A percentile compares a stretch with the other conserved stretches of the same genome.
phyloP scores from a whole-genome alignment of 2,329 filamentous ascomycete genomes.

The Penicillium sp. region DNA sequence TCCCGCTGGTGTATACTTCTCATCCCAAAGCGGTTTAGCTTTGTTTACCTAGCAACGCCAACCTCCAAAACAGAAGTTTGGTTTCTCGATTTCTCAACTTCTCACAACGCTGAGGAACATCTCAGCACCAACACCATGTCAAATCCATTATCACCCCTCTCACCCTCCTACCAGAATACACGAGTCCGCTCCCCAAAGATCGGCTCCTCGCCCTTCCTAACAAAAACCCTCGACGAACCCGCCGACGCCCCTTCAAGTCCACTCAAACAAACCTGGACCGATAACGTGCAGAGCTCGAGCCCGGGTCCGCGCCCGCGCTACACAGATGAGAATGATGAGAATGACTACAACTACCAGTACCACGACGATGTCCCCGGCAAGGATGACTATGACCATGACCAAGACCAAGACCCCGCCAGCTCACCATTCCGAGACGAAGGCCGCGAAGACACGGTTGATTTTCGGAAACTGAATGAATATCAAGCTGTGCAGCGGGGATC shows the following conservation, averaged over 20 bases:
- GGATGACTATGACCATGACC: constrained; percentile 26
- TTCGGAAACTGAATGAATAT: constrained; percentile 26
- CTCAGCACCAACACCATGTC: constrained; percentile 36
- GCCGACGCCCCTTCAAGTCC: constrained; percentile 32
- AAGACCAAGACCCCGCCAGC: constrained; percentile 30
- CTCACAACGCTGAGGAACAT: background rate
- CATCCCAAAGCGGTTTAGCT: constrained; percentile 19
- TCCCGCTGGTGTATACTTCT: background rate
- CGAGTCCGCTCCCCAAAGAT: constrained; percentile 35
- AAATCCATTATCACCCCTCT: constrained; percentile 46
- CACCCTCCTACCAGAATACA: constrained; percentile 47
- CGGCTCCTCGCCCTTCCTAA: constrained; percentile 28
- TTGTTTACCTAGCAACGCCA: constrained; percentile 26
- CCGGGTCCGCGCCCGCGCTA: constrained; percentile 18
- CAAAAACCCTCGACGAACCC: constrained; percentile 25
- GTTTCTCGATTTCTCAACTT: background rate
- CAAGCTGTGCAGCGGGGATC: constrained; percentile 2
- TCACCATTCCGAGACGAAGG: constrained; percentile 37
- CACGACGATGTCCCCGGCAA: constrained; percentile 22
- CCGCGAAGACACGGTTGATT: constrained; percentile 38
- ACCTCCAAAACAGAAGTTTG: constrained; percentile 5
- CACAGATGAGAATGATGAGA: constrained; percentile 19
- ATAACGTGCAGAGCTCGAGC: constrained; percentile 4
- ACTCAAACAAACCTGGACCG: constrained; percentile 26
- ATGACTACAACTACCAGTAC: constrained; percentile 11